These are phyloP conservation scores for Jaltomata sinuosa DNA, from an alignment of 257 asterid species.

Conservation along the genomic window DNA sequence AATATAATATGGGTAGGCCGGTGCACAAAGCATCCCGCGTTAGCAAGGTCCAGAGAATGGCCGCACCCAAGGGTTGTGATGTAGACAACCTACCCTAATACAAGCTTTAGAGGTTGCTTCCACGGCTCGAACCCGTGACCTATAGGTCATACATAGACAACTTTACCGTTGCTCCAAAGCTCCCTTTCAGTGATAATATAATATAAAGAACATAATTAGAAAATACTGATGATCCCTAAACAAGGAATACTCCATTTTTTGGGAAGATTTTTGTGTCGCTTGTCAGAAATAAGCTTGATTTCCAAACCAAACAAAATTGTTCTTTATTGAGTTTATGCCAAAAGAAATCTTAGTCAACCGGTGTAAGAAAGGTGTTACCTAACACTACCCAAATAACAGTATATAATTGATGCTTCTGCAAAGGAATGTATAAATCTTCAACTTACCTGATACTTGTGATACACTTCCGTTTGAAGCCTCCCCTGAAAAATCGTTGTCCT, in stretches of 20 bases:
- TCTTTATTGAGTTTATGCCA: background rate
- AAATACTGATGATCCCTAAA: background rate
- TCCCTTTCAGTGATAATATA: background rate
- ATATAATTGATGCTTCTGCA: background rate
- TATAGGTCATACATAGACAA: too few relatives aligned
- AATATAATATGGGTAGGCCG: too few relatives aligned
- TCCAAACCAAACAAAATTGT: background rate
- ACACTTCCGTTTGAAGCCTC: background rate
- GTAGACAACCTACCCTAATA: too few relatives aligned
- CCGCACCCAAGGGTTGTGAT: too few relatives aligned
- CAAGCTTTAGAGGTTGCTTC: too few relatives aligned
- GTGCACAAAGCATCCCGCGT: too few relatives aligned
- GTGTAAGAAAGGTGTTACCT: background rate
- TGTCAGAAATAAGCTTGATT: background rate
- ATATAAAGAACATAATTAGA: background rate
- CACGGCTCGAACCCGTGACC: too few relatives aligned
- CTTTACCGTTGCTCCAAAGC: too few relatives aligned
- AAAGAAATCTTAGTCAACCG: background rate
- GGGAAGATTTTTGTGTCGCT: background rate
- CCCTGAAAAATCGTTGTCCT: background rate
- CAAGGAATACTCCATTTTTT: background rate
- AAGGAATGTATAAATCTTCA: background rate
- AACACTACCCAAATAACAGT: background rate
- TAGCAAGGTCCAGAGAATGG: too few relatives aligned
- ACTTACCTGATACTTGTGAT: background rate